Evolutionary conservation across 345 rosid genomes (phyloP), one percentile per base, ranked within the genome.

Genomic region (Microcos paniculata): DNA sequence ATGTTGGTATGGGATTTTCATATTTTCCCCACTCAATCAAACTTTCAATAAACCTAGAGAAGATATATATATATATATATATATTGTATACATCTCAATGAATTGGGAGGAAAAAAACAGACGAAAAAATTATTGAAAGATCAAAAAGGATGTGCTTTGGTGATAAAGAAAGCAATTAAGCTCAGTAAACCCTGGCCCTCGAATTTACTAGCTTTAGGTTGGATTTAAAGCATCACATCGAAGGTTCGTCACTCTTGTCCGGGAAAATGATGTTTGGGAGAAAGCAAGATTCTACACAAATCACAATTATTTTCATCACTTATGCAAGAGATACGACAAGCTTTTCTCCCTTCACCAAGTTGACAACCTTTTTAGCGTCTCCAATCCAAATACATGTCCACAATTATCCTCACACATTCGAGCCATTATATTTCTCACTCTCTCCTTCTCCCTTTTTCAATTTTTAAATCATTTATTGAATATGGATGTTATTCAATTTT

Each of bases 211-310:
- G 38, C 3, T 19, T 14, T 5, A 1, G 11, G 2, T 64, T 65
- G 26, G 23, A 23, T 42, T 49, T 5, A 7, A 46, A 67, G 56
- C 4, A 26, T 67, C 56, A 67, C 23, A 46, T 67, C 71, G 46
- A 65, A 10, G 45, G 45, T 49, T 35, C 40, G 6, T 35, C 43
- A 19, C 28, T n/a, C n/a, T n/a, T n/a, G n/a, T n/a, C n/a, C n/a
- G n/a, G 24, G 33, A 68, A 48, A 30, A 30, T 40, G 49, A 48
- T 48, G 72, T 28, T 11, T 18, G 16, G 1, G 59, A 31, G 24
- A 69, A 69, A 49, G 59, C 59, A 69, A 49, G 59, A 69, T 51
- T 51, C 72, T 49, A 49, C 58, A 51, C 45, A 11, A 19, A 30
- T 51, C 72, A 21, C 72, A 69, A 69, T 69, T 30, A 19, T 69